Conservation (phyloP, 2,329 filamentous ascomycete species). For the Xylariaceae sp. region DNA sequence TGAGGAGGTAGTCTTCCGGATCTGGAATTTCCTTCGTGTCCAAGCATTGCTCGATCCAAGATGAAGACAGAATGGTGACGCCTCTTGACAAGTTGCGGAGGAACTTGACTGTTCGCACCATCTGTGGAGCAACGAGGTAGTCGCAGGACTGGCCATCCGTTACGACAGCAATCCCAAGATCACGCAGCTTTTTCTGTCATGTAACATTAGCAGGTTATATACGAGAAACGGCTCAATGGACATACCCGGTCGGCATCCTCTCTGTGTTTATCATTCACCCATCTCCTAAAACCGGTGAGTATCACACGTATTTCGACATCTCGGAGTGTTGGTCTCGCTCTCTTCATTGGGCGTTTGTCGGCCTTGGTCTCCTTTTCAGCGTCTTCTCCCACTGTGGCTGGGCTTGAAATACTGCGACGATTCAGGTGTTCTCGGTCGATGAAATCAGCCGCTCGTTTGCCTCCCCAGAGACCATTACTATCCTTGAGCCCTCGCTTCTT, state of each 20-base stretch:
- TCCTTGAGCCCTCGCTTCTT: conserved; percentile 69
- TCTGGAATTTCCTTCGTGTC: conserved; percentile 67
- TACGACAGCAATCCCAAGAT: conserved; percentile 80
- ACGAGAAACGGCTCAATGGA: conserved; percentile 16
- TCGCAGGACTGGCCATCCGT: conserved; percentile 76
- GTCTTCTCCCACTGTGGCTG: conserved; percentile 28
- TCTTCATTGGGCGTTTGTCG: conserved; percentile 62
- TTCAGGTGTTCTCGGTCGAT: conserved; percentile 53
- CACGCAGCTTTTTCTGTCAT: conserved; percentile 74
- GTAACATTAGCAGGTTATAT: conserved; percentile 19
- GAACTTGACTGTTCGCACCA: conserved; percentile 93
- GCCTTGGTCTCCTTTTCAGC: conserved; percentile 42
- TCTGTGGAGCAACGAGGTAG: conserved; percentile 82
- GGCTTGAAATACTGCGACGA: conserved; percentile 44
- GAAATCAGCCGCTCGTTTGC: conserved; percentile 62
- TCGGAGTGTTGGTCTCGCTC: conserved; percentile 62
- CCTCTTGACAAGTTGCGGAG: conserved; percentile 83
- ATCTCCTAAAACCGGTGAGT: conserved; percentile 81
- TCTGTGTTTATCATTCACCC: conserved; percentile 72
- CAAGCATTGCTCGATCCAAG: conserved; percentile 78
- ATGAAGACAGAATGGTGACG: conserved; percentile 73
- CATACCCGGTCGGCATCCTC: conserved; percentile 82
- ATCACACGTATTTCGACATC: conserved; percentile 75
- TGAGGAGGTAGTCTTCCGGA: conserved; percentile 66
- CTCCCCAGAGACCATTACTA: conserved; percentile 58